A percentile compares a stretch with the other conserved stretches of the same genome.
phyloP scores from a whole-genome alignment of 108 stramenopile species.

The Fistulifera pelliculosa region DNA sequence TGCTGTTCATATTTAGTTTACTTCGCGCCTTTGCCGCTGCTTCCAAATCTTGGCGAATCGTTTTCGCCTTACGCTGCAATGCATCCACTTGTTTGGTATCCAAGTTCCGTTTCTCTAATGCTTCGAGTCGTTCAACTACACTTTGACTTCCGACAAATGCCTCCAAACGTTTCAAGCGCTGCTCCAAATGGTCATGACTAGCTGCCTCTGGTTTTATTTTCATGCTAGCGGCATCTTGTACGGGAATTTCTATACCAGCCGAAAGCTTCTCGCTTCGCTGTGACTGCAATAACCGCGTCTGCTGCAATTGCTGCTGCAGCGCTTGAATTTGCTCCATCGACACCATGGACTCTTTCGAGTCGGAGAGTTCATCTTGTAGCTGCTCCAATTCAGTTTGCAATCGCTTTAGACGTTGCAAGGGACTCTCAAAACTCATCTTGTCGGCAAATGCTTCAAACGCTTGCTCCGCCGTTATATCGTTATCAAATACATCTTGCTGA shows the following conservation, averaged over 20 bases:
- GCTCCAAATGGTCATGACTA: constrained; percentile 17
- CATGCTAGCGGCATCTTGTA: constrained; percentile 1
- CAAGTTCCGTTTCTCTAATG: not conserved
- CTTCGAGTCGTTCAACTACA: constrained; percentile 11
- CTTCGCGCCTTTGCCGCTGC: constrained; percentile 57
- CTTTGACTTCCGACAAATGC: constrained; percentile 15
- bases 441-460: constrained; percentile 41
- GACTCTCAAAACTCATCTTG: constrained; percentile 10
- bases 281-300: constrained; percentile 3
- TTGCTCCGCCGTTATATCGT: constrained; percentile 7
- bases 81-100: too few relatives aligned
- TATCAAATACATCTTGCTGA: too few relatives aligned
- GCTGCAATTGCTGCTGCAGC: constrained; percentile 7
- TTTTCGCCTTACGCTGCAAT: constrained; percentile 34
- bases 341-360: not conserved
- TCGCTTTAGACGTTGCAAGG: constrained; percentile 29
- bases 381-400: constrained; percentile 32
- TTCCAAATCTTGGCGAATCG: constrained; percentile 55
- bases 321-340: not conserved
- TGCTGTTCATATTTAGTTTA: constrained; percentile 20
- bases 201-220: constrained; percentile 21
- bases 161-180: constrained; percentile 43
- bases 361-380: constrained; percentile 22
- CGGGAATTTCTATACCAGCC: not conserved
- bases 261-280: constrained; percentile 10